These are phyloP conservation scores for Exophiala alcalophila DNA, from an alignment of 2,329 filamentous ascomycete species.

Conservation along the genomic window DNA sequence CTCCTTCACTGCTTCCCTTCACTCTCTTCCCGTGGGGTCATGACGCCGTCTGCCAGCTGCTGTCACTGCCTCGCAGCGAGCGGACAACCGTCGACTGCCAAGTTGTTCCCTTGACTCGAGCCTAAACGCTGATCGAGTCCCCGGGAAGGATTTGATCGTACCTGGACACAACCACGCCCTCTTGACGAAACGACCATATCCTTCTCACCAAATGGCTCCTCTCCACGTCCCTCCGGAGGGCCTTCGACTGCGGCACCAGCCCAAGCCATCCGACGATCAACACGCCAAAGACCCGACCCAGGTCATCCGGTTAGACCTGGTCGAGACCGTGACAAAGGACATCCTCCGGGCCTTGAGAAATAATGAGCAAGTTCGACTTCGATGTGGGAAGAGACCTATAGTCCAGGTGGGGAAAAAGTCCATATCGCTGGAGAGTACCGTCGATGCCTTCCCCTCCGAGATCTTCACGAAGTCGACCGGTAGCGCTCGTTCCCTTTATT, in stretches of 20 bases:
- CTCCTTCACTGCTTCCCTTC: conserved; percentile 15
- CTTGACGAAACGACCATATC: conserved; percentile 1
- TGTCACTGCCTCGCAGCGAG: conserved; percentile 26
- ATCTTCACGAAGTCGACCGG: conserved; percentile 50
- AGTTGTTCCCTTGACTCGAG: conserved; percentile 16
- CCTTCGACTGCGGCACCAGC: conserved; percentile 13
- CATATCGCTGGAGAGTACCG: conserved; percentile 52
- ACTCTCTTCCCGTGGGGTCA: conserved; percentile 15
- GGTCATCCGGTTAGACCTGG: conserved; percentile 48
- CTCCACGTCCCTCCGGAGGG: conserved; percentile 25
- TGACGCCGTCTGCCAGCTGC: conserved; percentile 19
- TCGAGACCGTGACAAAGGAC: conserved; percentile 45
- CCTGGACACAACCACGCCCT: conserved; percentile 4
- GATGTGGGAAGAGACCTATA: conserved; percentile 51
- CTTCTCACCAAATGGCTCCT: conserved; percentile 21
- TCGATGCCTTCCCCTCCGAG: conserved; percentile 56
- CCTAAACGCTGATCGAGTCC: conserved; percentile 1
- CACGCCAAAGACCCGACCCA: conserved; percentile 37
- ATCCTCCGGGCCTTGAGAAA: conserved; percentile 44
- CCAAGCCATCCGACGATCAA: conserved; percentile 7
- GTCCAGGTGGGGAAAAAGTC: conserved; percentile 58
- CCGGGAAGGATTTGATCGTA: conserved; percentile 10
- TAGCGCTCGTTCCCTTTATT: conserved; percentile 50
- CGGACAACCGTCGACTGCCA: conserved; percentile 7
- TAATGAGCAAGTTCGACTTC: conserved; percentile 44